These are phyloP conservation scores for Talaromyces piceae DNA, from an alignment of 2,329 filamentous ascomycete genomes.

Conservation along the genomic window DNA sequence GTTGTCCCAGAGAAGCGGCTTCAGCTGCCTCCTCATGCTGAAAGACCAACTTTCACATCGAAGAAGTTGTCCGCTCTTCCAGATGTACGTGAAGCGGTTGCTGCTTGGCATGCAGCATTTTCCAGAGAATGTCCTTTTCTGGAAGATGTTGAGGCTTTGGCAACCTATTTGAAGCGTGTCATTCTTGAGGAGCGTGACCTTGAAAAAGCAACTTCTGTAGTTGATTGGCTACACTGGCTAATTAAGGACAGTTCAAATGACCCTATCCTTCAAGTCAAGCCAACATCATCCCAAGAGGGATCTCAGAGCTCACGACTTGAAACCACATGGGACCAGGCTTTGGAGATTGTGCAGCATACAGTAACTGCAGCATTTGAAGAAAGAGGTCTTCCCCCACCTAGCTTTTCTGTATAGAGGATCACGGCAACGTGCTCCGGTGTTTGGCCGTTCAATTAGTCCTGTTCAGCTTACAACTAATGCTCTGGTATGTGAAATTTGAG, in stretches of 20 bases:
- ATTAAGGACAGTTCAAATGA: constrained; percentile 32
- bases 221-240: constrained; percentile 54
- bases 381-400: constrained; percentile 41
- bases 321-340: constrained; percentile 28
- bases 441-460: not conserved
- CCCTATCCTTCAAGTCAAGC: constrained; percentile 14
- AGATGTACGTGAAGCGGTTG: constrained; percentile 67
- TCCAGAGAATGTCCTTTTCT: constrained; percentile 65
- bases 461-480: not conserved
- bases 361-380: constrained; percentile 37
- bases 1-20: constrained; percentile 20
- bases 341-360: constrained; percentile 33
- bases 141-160: constrained; percentile 69
- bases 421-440: not conserved
- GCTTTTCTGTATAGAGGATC: constrained; percentile 21
- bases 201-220: constrained; percentile 62
- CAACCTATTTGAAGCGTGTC: constrained; percentile 64
- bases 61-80: constrained; percentile 46
- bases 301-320: constrained; percentile 14
- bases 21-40: constrained; percentile 41
- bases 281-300: not conserved
- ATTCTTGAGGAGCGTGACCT: constrained; percentile 70
- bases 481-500: not conserved
- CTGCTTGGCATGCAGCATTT: constrained; percentile 69
- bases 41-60: constrained; percentile 56